These are phyloP conservation scores for Rubroshorea leprosula DNA, from an alignment of 345 rosid species.

Conservation along the genomic window DNA sequence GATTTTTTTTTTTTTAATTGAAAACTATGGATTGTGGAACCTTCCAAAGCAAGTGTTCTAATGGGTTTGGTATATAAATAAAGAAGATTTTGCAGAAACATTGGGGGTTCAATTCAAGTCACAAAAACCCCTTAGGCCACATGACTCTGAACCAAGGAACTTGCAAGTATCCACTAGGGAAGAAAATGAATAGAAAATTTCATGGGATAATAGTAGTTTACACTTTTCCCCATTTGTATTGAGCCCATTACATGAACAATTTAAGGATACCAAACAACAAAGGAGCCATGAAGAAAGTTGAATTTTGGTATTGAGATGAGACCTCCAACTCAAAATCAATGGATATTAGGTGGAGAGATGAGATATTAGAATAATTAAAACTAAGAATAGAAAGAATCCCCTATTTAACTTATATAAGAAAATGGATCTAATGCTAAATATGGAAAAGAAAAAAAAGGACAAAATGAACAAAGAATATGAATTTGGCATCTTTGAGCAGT, in stretches of 20 bases:
- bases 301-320: no score
- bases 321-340: no score
- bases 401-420: no score
- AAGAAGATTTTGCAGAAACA: conserved; percentile 7
- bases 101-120: conserved; percentile 1
- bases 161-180: background rate
- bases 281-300: no score
- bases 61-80: conserved; percentile 1
- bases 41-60: conserved; percentile 27
- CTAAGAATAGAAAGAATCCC: no score
- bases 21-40: conserved; percentile 22
- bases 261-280: no score
- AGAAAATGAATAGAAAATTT: background rate
- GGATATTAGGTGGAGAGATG: no score
- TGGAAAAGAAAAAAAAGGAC: background rate
- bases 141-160: background rate
- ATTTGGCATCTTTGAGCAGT: background rate
- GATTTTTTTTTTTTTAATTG: background rate
- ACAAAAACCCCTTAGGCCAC: background rate
- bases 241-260: no score
- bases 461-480: background rate
- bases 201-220: background rate
- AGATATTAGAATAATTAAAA: no score
- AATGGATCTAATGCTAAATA: background rate
- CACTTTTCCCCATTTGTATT: no score